Evolutionary conservation across 345 rosid species (phyloP), one percentile per base, ranked within the genome.

Genomic region (Diplotaxis tenuifolia): DNA sequence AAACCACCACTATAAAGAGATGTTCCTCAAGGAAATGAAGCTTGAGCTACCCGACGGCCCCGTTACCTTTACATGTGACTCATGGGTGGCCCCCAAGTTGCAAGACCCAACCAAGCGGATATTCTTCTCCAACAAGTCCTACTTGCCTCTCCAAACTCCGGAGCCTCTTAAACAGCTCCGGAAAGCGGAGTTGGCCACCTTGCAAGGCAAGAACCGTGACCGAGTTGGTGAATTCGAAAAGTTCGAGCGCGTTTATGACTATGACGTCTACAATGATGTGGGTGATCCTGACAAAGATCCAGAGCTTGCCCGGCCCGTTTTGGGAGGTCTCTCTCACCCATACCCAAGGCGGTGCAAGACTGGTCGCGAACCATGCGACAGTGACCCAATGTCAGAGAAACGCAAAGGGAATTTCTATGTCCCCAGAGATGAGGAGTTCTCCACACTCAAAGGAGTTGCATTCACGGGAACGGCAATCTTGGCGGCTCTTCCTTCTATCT

Each of bases 1-100:
- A 77, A 92, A 92, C 68, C 88, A 87, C 69, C 90, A 89, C 77
- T 86, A 79, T 42, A 82, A 63, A 53, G 98, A 92, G 84, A 88
- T 89, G 82, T 79, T 19, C 66, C 2, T 92, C 23, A 66, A 69
- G 45, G 82, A 83, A 14, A 75, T 92, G 4, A 73, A 71, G 19
- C 82, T 92, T 36, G 74, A 84, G 7, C 29, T 77, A 52, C 96
- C 94, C 2, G 1, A 11, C 7, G 89, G 86, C 28, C 36, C 82
- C 0, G 42, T 90, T 8, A 78, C n/a, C 66, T 34, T 92, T 4
- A 45, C 73, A 4, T 88, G 93, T 69, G 36, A 73, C 6, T 92
- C 95, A 0, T 92, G 95, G 95, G 80, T 92, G 52, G 77, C 79
- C 34, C 79, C 93, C 22, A 90, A 88, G 79, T 73, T 56, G 40